Percentiles rank a stretch among this genome's conserved stretches.
Evolutionary conservation across 176 grass and related monocot species (phyloP).

Genomic region (Oryza brachyantha): DNA sequence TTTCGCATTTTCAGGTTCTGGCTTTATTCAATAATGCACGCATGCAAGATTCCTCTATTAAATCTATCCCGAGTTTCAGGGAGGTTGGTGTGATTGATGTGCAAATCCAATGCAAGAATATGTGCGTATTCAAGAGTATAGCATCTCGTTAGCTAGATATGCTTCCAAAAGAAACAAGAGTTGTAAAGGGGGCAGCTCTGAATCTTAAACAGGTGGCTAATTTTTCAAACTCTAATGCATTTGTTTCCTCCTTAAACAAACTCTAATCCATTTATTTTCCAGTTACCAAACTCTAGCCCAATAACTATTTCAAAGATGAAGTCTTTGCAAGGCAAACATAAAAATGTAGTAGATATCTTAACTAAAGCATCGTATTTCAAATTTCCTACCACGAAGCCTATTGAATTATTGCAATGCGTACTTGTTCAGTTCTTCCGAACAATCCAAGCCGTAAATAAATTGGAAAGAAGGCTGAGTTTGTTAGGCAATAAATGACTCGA

Average conservation of each 20-base stretch:
- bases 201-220: background rate
- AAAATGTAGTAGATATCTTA: background rate
- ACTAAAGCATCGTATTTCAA: background rate
- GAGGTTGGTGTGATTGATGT: background rate
- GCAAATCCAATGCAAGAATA: background rate
- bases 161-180: background rate
- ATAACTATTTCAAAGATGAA: no score
- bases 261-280: no score
- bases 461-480: background rate
- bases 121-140: background rate
- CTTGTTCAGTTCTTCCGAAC: background rate
- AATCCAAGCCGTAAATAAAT: background rate
- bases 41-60: background rate
- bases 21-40: background rate
- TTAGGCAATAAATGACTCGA: background rate
- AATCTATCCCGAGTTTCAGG: background rate
- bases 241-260: no score
- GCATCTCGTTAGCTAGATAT: background rate
- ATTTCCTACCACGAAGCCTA: no score
- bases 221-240: no score
- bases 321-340: no score
- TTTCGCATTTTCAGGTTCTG: background rate
- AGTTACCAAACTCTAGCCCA: no score
- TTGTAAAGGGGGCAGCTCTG: background rate
- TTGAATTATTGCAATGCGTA: background rate